These are phyloP conservation scores for Talaromyces sp. DNA, from an alignment of 2,329 filamentous ascomycete genomes.

Conservation along the genomic window DNA sequence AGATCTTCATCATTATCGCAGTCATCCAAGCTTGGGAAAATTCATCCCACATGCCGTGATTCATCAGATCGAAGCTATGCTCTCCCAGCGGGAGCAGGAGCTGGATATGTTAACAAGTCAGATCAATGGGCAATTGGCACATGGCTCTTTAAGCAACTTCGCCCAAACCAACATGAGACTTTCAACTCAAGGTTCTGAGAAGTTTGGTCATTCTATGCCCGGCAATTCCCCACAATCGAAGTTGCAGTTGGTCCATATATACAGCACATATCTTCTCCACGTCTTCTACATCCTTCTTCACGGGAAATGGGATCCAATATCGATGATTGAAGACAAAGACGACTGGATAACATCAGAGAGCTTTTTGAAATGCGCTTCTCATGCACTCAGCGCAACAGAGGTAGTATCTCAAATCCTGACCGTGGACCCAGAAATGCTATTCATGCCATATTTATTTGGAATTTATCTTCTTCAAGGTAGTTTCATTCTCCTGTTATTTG, in stretches of 20 bases:
- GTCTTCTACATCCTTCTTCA: slow-evolving; percentile 54
- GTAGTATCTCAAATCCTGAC: slow-evolving; percentile 51
- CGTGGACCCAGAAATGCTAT: slow-evolving; percentile 54
- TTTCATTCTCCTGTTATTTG: slow-evolving; percentile 54
- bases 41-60: slow-evolving; percentile 41
- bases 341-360: slow-evolving; percentile 53
- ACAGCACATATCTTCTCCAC: slow-evolving; percentile 53
- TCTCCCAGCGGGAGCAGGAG: slow-evolving; percentile 46
- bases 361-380: slow-evolving; percentile 51
- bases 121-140: slow-evolving; percentile 5
- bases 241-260: slow-evolving; percentile 46
- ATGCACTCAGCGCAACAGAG: slow-evolving; percentile 52
- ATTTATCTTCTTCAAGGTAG: slow-evolving; percentile 57
- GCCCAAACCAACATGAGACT: not conserved
- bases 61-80: slow-evolving; percentile 39
- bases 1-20: slow-evolving; percentile 49
- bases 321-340: slow-evolving; percentile 53
- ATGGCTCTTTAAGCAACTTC: not conserved
- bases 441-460: slow-evolving; percentile 58
- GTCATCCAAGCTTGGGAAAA: slow-evolving; percentile 48
- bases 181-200: not conserved
- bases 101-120: slow-evolving; percentile 36
- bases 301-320: slow-evolving; percentile 55
- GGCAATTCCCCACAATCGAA: slow-evolving; percentile 6
- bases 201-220: not conserved